Evolutionary conservation across 768 basidiomycete species (phyloP).

Genomic region (Pulveroboletus ravenelii): DNA sequence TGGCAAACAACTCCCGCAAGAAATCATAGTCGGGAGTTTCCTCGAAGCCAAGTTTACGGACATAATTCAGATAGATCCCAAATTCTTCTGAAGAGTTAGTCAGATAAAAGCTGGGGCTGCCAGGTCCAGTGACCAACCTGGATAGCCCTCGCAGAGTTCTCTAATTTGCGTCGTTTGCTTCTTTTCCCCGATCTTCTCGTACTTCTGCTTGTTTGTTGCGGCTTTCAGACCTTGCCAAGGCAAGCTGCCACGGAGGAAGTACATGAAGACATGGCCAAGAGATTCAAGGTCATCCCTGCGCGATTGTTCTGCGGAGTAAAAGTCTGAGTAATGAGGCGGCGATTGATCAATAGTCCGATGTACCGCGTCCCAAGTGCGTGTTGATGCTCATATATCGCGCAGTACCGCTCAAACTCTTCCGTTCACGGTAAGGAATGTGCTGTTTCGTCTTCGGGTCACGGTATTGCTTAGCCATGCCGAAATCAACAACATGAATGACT

Average conservation of each 20-base stretch:
- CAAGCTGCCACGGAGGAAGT: slow-evolving; percentile 92
- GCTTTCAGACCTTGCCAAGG: slow-evolving; percentile 99
- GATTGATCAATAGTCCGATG: slow-evolving; percentile 14
- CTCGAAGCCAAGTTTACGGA: slow-evolving; percentile 97
- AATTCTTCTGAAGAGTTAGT: slow-evolving; percentile 74
- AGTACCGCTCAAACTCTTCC: slow-evolving; percentile 95
- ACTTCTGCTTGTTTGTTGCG: slow-evolving; percentile 99
- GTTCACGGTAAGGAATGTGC: slow-evolving; percentile 97
- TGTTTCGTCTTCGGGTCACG: slow-evolving; percentile 99
- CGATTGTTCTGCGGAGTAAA: slow-evolving; percentile 62
- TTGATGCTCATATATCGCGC: slow-evolving; percentile 99
- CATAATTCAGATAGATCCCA: slow-evolving; percentile 97
- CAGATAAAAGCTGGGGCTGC: slow-evolving; percentile 2
- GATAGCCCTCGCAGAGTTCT: slow-evolving; percentile 93
- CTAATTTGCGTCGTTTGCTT: slow-evolving; percentile 98
- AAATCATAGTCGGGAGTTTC: slow-evolving; percentile 99
- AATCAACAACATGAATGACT: slow-evolving; percentile 95
- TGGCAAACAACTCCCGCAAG: slow-evolving; percentile 88
- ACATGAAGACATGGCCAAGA: slow-evolving; percentile 99
- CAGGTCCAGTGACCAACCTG: slow-evolving; percentile 50
- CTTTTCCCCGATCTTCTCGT: slow-evolving; percentile 99
- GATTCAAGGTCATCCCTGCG: slow-evolving; percentile 97
- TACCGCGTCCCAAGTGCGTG: slow-evolving; percentile 95
- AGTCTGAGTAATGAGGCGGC: slow-evolving; percentile 5
- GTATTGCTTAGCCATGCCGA: slow-evolving; percentile 99